Conservation (phyloP, 1,284 basidiomycete species). For the Leccinum pallidistipes region DNA sequence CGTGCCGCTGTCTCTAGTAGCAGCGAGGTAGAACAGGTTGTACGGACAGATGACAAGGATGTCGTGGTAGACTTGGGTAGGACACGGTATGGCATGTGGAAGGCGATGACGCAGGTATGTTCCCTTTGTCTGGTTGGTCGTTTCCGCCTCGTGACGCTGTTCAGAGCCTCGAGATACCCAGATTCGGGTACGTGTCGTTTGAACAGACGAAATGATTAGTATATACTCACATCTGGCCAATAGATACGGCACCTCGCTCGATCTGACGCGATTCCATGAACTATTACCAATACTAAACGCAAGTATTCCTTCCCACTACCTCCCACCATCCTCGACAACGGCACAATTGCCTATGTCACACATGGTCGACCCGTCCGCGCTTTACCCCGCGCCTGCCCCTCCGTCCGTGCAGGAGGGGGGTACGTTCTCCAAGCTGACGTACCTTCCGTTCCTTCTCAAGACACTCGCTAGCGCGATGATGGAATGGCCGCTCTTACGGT, state of each 20-base stretch:
- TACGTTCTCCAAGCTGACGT: slow-evolving; percentile 69
- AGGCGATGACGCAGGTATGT: slow-evolving; percentile 76
- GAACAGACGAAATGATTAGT: not conserved
- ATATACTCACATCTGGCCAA: slow-evolving; percentile 2
- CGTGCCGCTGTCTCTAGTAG: not conserved
- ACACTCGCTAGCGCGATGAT: slow-evolving; percentile 78
- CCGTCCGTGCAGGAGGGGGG: slow-evolving; percentile 44
- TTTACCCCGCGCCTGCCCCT: slow-evolving; percentile 43
- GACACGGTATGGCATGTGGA: slow-evolving; percentile 85
- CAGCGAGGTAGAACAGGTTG: not conserved
- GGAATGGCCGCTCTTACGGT: slow-evolving; percentile 82
- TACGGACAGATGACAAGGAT: slow-evolving; percentile 27
- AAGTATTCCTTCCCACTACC: slow-evolving; percentile 66
- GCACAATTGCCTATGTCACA: slow-evolving; percentile 41
- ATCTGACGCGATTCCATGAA: slow-evolving; percentile 77
- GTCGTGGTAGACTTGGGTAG: slow-evolving; percentile 71
- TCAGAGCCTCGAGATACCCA: slow-evolving; percentile 78
- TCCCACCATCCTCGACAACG: slow-evolving; percentile 29
- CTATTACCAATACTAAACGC: slow-evolving; percentile 70
- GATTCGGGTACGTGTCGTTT: slow-evolving; percentile 60
- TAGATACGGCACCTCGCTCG: slow-evolving; percentile 79
- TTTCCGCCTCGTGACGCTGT: slow-evolving; percentile 5
- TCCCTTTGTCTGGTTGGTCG: not conserved
- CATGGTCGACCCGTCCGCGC: slow-evolving; percentile 50
- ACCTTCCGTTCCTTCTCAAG: slow-evolving; percentile 87